These are phyloP conservation scores for Colletotrichum gigasporum DNA, from an alignment of 2,329 filamentous ascomycete genomes.

Conservation along the genomic window DNA sequence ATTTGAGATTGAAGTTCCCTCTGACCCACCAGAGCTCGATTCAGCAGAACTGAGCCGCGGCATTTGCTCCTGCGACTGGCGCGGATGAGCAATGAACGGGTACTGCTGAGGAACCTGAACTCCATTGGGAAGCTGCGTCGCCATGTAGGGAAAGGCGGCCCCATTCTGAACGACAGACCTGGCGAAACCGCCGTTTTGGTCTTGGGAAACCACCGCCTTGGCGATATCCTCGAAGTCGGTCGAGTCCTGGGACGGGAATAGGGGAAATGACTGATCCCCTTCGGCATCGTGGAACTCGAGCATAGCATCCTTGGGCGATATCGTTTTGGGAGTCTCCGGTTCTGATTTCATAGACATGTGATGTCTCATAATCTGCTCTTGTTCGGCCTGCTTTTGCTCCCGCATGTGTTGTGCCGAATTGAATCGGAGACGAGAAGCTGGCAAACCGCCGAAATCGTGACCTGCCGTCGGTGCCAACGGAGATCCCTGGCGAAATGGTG, in stretches of 20 bases:
- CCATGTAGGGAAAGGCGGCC: constrained; percentile 38
- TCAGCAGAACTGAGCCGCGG: constrained; percentile 54
- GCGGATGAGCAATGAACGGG: constrained; percentile 54
- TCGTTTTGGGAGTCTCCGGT: constrained; percentile 76
- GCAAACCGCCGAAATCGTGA: constrained; percentile 52
- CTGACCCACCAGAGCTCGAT: constrained; percentile 41
- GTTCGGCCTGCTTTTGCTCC: constrained; percentile 69
- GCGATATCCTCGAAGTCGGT: constrained; percentile 52
- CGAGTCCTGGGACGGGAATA: constrained; percentile 74
- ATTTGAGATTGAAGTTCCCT: constrained; percentile 37
- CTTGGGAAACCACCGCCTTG: constrained; percentile 32
- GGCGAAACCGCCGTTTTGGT: background rate
- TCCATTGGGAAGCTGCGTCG: constrained; percentile 47
- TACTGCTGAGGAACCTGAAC: constrained; percentile 61
- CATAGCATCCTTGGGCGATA: constrained; percentile 92
- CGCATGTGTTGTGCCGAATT: constrained; percentile 67
- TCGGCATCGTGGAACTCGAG: constrained; percentile 85
- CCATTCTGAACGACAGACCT: background rate
- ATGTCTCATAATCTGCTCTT: constrained; percentile 58
- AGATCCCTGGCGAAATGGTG: constrained; percentile 82
- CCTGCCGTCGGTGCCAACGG: constrained; percentile 61
- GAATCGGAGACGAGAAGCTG: constrained; percentile 42
- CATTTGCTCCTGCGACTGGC: constrained; percentile 43
- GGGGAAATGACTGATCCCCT: constrained; percentile 73
- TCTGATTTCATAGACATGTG: constrained; percentile 51